phyloP scores from a whole-genome alignment of 2,329 filamentous ascomycete species.

The Pestalotiopsis sp. region DNA sequence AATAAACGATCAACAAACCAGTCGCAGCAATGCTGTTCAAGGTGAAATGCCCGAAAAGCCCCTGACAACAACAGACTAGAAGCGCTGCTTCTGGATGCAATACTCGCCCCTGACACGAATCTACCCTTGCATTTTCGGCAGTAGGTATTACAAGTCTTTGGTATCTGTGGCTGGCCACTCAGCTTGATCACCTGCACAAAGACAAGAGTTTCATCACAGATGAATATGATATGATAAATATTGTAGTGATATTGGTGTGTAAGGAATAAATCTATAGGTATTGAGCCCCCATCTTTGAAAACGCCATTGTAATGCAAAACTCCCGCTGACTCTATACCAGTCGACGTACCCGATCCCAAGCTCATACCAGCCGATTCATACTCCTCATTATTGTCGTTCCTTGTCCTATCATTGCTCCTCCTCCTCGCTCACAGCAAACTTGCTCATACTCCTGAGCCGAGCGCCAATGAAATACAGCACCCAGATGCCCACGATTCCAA shows the following conservation, averaged over 20 bases:
- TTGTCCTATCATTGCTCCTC: neutral
- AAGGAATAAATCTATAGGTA: neutral
- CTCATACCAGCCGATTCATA: neutral
- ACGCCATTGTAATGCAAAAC: neutral
- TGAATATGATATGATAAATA: neutral
- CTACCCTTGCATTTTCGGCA: no score
- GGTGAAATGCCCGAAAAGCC: no score
- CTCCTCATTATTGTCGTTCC: neutral
- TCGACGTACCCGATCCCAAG: neutral
- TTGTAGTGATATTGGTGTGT: neutral
- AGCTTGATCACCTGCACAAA: no score
- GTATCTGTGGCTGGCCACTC: no score
- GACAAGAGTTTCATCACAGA: neutral
- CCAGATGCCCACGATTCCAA: slow-evolving; percentile 62
- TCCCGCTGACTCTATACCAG: neutral
- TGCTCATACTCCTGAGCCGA: slow-evolving; percentile 56
- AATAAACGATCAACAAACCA: neutral
- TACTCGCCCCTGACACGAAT: no score
- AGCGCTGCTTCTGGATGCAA: no score
- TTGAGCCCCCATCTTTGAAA: neutral
- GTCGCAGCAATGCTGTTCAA: no score
- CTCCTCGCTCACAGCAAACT: slow-evolving; percentile 50
- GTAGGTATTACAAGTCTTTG: no score
- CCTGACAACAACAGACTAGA: no score
- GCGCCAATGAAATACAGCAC: slow-evolving; percentile 61